phyloP scores from a whole-genome alignment of 176 grass and related monocot species.

The Oryza glaberrima region DNA sequence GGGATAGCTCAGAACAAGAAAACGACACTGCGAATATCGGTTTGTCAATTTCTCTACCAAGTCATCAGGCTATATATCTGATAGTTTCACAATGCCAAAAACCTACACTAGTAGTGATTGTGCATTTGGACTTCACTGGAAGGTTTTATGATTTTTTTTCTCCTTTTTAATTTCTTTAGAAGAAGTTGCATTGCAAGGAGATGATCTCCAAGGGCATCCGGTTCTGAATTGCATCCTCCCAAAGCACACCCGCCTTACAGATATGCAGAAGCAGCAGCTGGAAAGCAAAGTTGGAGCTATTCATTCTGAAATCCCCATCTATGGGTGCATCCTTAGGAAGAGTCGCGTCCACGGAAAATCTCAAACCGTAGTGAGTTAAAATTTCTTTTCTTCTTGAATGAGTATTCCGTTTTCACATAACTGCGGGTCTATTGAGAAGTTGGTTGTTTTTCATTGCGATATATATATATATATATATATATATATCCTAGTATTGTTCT shows the following conservation, averaged over 20 bases:
- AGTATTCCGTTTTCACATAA: neutral
- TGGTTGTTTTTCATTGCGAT: neutral
- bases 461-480: too few relatives aligned
- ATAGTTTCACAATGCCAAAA: neutral
- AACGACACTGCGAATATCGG: neutral
- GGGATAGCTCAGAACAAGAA: neutral
- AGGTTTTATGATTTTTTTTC: neutral
- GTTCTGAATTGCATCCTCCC: conserved; percentile 4
- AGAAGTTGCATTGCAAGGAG: neutral
- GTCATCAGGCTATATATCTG: neutral
- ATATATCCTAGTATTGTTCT: neutral
- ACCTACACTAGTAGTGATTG: neutral
- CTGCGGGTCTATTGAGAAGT: neutral
- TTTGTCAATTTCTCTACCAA: neutral
- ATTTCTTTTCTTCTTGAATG: neutral
- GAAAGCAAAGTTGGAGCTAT: neutral
- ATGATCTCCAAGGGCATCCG: neutral
- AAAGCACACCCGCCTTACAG: neutral
- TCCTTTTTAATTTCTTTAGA: neutral
- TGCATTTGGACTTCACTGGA: neutral
- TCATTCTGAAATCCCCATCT: conserved; percentile 31
- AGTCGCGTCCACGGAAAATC: neutral
- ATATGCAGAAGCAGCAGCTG: neutral
- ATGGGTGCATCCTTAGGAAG: conserved; percentile 6
- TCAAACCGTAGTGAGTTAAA: neutral